Conservation (phyloP, 805 yeast species). For the Candida qinlingensis region DNA sequence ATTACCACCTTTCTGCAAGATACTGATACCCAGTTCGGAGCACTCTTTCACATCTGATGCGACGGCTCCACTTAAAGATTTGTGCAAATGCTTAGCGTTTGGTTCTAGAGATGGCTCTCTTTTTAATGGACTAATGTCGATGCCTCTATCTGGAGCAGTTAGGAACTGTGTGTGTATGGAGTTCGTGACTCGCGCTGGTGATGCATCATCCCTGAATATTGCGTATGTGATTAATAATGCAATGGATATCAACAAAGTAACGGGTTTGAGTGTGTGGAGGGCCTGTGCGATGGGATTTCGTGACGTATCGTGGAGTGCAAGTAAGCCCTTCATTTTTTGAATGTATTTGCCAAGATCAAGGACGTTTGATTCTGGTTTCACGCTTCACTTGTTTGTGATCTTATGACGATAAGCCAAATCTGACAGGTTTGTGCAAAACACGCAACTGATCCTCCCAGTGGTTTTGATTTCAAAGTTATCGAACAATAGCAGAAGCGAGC, state of each 20-base stretch:
- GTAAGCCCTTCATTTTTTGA: no score
- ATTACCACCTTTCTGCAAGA: conserved; percentile 44
- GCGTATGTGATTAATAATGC: not conserved
- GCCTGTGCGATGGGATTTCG: no score
- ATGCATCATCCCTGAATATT: not conserved
- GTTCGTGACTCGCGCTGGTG: not conserved
- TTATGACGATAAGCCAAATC: no score
- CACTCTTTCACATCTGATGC: conserved; percentile 29
- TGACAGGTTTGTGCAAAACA: no score
- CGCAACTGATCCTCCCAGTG: no score
- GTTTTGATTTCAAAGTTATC: no score
- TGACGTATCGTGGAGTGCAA: no score
- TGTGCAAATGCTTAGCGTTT: conserved; percentile 22
- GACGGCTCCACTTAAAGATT: conserved; percentile 18
- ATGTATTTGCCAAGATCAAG: no score
- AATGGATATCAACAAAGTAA: not conserved
- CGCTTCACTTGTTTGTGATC: no score
- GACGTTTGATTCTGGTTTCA: no score
- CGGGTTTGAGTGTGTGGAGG: not conserved
- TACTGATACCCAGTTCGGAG: conserved; percentile 30
- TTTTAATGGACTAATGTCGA: conserved; percentile 33
- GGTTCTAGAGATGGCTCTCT: conserved; percentile 34
- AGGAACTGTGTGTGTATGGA: not conserved
- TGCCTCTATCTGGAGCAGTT: conserved; percentile 20
- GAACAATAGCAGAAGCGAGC: no score